A percentile compares a stretch with the other conserved stretches of the same genome.
Conservation (phyloP, 176 grass and related monocot genomes). For the Alloteropsis semialata region DNA sequence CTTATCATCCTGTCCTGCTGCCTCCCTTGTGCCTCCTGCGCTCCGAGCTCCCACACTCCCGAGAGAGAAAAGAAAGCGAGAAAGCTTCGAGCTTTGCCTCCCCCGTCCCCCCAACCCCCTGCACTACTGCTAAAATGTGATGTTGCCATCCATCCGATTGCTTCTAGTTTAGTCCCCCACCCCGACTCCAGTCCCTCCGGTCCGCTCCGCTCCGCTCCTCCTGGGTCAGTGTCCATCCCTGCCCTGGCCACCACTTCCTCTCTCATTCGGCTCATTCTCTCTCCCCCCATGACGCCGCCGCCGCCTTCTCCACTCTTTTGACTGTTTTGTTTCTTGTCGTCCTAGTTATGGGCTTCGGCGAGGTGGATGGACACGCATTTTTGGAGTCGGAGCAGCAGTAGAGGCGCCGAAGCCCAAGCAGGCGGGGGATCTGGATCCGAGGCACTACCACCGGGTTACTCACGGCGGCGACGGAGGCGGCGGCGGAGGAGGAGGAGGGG, state of each 20-base stretch:
- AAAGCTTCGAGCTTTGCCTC: constrained; percentile 24
- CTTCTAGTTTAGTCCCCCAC: constrained; percentile 48
- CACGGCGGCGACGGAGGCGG: constrained; percentile 48
- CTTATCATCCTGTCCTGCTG: constrained; percentile 48
- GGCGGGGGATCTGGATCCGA: constrained; percentile 96
- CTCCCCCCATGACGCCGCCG: neutral
- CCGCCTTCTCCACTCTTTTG: constrained; percentile 1
- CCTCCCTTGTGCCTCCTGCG: constrained; percentile 37
- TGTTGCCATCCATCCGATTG: constrained; percentile 62
- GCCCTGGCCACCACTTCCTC: constrained; percentile 35
- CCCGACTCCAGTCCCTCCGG: constrained; percentile 7
- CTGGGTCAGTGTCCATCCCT: constrained; percentile 40
- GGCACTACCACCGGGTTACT: constrained; percentile 55
- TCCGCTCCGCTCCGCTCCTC: constrained; percentile 30
- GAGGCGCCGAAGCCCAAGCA: constrained; percentile 21
- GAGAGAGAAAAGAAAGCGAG: constrained; percentile 12
- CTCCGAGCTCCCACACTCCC: constrained; percentile 25
- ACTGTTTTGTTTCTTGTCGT: constrained; percentile 18
- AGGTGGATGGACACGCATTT: constrained; percentile 72
- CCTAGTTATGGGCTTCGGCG: constrained; percentile 70
- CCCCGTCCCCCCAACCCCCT: neutral
- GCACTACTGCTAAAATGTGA: constrained; percentile 52
- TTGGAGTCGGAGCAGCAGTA: constrained; percentile 37
- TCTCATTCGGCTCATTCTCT: neutral
- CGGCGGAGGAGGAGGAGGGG: neutral